Evolutionary conservation across 176 grass and related monocot species (phyloP).

Genomic region (Aegilops bicornis): DNA sequence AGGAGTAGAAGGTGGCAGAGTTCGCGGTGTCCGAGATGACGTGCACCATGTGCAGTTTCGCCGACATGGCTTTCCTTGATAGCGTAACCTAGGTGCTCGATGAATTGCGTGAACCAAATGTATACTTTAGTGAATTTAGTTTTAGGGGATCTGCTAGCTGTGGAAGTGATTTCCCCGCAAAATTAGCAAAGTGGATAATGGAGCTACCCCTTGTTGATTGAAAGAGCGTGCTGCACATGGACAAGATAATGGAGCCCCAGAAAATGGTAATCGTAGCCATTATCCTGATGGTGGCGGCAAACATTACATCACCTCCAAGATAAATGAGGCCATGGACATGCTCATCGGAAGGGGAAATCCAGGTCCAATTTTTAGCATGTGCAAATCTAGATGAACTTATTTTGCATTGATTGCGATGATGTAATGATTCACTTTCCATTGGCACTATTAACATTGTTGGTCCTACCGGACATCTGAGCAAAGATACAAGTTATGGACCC

Average conservation of each 20-base stretch:
- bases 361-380: conserved; percentile 41
- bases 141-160: too few relatives aligned
- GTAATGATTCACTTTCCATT: conserved; percentile 10
- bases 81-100: too few relatives aligned
- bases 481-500: background rate
- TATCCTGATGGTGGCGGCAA: conserved; percentile 85
- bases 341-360: conserved; percentile 50
- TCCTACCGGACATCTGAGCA: background rate
- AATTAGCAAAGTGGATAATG: too few relatives aligned
- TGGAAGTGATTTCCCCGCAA: too few relatives aligned
- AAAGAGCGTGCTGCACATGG: conserved; percentile 60
- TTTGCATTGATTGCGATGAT: background rate
- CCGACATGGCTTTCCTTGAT: too few relatives aligned
- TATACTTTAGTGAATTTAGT: too few relatives aligned
- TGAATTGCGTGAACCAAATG: too few relatives aligned
- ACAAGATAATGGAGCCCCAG: conserved; percentile 90
- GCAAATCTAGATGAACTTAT: background rate
- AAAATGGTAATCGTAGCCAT: conserved; percentile 79
- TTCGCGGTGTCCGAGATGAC: too few relatives aligned
- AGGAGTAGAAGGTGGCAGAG: too few relatives aligned
- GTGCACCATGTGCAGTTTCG: too few relatives aligned
- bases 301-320: conserved; percentile 16
- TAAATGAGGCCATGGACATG: conserved; percentile 60
- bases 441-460: conserved; percentile 1
- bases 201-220: background rate